Conservation (phyloP, 169 alveolate genomes). For the Amoebophrya sp. region DNA sequence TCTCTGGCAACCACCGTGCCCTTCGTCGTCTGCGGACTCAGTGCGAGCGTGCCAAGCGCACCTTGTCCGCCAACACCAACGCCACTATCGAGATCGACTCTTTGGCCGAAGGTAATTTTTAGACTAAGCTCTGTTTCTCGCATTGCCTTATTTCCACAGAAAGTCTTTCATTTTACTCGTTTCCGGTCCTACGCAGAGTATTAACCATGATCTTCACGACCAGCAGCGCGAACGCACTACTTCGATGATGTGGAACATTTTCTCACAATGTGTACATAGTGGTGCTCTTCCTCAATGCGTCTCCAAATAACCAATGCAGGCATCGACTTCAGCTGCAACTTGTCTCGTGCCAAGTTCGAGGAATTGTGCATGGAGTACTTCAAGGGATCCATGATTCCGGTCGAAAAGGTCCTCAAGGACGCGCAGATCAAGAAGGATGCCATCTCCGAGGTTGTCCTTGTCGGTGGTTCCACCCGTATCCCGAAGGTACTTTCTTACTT, state of each 20-base stretch:
- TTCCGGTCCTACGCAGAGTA: too few relatives aligned
- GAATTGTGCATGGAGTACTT: conserved; percentile 77
- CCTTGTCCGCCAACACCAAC: conserved; percentile 86
- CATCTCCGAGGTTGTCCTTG: conserved; percentile 81
- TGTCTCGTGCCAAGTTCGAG: conserved; percentile 87
- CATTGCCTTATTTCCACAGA: conserved; percentile 84
- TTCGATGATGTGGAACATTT: conserved; percentile 73
- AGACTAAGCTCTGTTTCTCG: conserved; percentile 83
- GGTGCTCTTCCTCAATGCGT: conserved; percentile 74
- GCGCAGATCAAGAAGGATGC: conserved; percentile 72
- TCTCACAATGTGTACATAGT: conserved; percentile 62
- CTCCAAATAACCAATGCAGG: conserved; percentile 75
- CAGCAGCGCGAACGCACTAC: conserved; percentile 91
- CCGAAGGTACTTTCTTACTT: conserved; percentile 88
- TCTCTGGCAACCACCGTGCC: conserved; percentile 11
- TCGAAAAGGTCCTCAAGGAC: conserved; percentile 67
- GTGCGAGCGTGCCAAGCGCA: conserved; percentile 84
- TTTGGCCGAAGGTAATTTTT: conserved; percentile 63
- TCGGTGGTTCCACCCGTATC: conserved; percentile 97
- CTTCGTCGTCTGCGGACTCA: conserved; percentile 27
- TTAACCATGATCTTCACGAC: too few relatives aligned
- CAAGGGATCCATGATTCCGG: conserved; percentile 78
- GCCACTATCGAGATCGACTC: conserved; percentile 93
- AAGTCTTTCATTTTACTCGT: too few relatives aligned
- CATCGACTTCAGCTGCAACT: conserved; percentile 86